phyloP scores from a whole-genome alignment of 129 eudicot species.

The Flaveria bidentis region DNA sequence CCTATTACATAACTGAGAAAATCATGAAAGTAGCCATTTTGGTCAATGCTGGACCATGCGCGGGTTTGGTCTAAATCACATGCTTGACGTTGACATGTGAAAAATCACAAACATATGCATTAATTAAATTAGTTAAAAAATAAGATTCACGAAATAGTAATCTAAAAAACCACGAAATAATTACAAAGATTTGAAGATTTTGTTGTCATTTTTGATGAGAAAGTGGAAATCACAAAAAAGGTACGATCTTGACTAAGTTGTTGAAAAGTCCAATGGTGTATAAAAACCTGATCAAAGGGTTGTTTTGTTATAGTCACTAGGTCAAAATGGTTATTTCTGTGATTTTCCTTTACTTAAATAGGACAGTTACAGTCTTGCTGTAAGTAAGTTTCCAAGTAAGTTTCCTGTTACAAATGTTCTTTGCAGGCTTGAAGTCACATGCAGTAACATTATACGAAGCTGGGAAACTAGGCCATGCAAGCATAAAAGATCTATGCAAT shows the following conservation, averaged over 20 bases:
- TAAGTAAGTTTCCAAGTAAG: conserved; percentile 18
- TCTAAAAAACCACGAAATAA: neutral
- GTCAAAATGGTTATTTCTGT: neutral
- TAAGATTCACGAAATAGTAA: neutral
- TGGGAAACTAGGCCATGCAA: conserved; percentile 91
- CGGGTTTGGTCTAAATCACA: neutral
- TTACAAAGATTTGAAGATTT: neutral
- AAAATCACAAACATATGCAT: neutral
- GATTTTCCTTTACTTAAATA: neutral
- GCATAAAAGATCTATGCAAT: conserved; percentile 91
- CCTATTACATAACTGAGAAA: neutral
- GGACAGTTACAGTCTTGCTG: conserved; percentile 28
- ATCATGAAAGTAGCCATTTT: neutral
- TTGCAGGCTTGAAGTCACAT: conserved; percentile 91
- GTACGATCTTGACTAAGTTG: neutral
- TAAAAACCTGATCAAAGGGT: neutral
- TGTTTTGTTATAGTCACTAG: neutral
- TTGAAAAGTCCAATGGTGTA: neutral
- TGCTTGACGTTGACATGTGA: neutral
- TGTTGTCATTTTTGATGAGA: neutral
- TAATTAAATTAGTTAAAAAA: no score
- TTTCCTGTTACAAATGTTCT: conserved; percentile 16
- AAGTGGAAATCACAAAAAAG: neutral
- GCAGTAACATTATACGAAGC: conserved; percentile 98
- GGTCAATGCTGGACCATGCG: neutral